These are phyloP conservation scores for Candida sphagnicola DNA, from an alignment of 805 yeast species.

Conservation along the genomic window DNA sequence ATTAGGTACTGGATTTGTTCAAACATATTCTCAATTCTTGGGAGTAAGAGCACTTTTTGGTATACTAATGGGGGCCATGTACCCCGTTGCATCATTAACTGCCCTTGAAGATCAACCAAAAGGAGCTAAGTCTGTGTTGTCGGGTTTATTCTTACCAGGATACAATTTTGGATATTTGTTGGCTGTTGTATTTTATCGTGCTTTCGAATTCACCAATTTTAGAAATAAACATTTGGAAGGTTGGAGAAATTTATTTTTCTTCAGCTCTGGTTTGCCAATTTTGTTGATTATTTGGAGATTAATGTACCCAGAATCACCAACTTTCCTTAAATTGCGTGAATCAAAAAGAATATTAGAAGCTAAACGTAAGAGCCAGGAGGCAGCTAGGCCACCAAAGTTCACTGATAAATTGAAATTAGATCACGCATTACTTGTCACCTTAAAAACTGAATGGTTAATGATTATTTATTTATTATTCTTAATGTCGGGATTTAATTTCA, in stretches of 20 bases:
- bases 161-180: constrained; percentile 67
- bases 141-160: constrained; percentile 77
- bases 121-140: constrained; percentile 53
- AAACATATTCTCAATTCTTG: constrained; percentile 52
- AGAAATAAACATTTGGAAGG: constrained; percentile 42
- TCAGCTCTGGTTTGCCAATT: constrained; percentile 54
- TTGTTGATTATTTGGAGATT: constrained; percentile 30
- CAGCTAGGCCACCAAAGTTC: constrained; percentile 17
- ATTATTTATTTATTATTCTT: constrained; percentile 51
- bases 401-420: constrained; percentile 4
- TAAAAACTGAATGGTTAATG: constrained; percentile 56
- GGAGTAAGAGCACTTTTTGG: constrained; percentile 65
- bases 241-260: constrained; percentile 70
- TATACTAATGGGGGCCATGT: constrained; percentile 52
- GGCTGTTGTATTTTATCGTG: constrained; percentile 63
- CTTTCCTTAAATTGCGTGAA: constrained; percentile 40
- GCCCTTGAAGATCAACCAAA: constrained; percentile 52
- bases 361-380: constrained; percentile 17
- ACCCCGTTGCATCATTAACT: constrained; percentile 51
- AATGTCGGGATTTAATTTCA: constrained; percentile 40
- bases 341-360: constrained; percentile 6
- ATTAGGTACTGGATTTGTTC: constrained; percentile 61
- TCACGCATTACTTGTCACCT: constrained; percentile 5
- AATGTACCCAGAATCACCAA: constrained; percentile 43
- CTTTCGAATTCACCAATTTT: constrained; percentile 44